Evolutionary conservation across 176 grass and related monocot genomes (phyloP), one percentile per base, ranked within the genome.

Genomic region (Saccharum spontaneum): DNA sequence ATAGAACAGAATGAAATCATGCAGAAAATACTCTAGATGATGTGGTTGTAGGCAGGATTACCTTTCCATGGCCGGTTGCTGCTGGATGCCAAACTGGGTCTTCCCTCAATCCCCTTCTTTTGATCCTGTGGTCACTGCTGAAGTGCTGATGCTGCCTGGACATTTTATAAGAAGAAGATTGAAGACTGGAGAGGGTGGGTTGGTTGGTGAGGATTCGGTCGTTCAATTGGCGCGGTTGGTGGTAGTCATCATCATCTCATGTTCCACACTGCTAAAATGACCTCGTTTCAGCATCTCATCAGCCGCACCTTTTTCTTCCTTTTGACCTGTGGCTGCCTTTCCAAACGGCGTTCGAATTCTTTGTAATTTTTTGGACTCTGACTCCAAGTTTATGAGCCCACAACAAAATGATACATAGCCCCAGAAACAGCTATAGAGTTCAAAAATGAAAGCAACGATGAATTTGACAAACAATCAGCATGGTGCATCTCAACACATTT

Each of bases 31-130:
- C 59, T 24, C 18, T 9, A 59, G 55, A 60, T 23, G 55, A 60
- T 1, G 55, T 10, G 55, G 8, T 23, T 60, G 55, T 23, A 0
- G 8, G 8, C 44, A 17, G 45, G 72, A 36, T 59, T 66, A 85
- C 83, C 83, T 77, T 68, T 85, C 83, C 83, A 85, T 85, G 61
- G 83, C 45, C 1, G 7, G 18, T 57, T 55, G 24, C 26, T 55
- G 18, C 18, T 61, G 34, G 37, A 61, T 40, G 75, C 50, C 17
- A 36, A 78, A 38, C 22, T 62, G 39, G 10, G 7, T 6, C 44
- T 7, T 2, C 11, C 45, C n/a, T n/a, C n/a, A n/a, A n/a, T n/a
- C n/a, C n/a, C n/a, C n/a, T 63, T 9, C 3, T 64, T 75, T 57
- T 31, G 26, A 6, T 48, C 18, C 68, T 50, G 28, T 54, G 62